phyloP scores from a whole-genome alignment of 768 basidiomycete genomes.

The Roridomyces roridus region DNA sequence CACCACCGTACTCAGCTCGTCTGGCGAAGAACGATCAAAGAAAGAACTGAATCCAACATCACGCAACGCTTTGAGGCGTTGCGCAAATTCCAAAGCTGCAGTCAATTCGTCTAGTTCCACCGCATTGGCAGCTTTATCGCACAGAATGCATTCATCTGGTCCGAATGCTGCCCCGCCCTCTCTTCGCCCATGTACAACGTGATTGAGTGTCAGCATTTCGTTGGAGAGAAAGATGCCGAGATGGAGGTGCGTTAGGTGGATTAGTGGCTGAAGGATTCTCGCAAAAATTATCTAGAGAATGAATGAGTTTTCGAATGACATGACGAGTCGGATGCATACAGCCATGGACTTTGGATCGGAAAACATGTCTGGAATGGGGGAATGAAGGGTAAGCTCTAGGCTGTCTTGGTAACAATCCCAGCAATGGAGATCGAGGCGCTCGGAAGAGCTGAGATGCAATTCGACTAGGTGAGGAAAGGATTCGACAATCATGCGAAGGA shows the following conservation, averaged over 20 bases:
- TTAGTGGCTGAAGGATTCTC: constrained; percentile 50
- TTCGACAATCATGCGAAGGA: constrained; percentile 54
- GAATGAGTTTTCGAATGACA: neutral
- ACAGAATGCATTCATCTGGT: constrained; percentile 43
- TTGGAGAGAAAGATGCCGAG: constrained; percentile 71
- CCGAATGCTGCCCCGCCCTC: constrained; percentile 30
- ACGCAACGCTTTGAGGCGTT: constrained; percentile 47
- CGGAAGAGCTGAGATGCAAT: constrained; percentile 65
- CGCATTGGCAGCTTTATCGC: constrained; percentile 32
- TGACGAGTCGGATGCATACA: constrained; percentile 45
- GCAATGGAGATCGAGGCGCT: constrained; percentile 62
- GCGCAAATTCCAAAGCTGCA: constrained; percentile 52
- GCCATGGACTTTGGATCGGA: constrained; percentile 48
- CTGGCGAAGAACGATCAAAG: constrained; percentile 34
- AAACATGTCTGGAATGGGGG: constrained; percentile 64
- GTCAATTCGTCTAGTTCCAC: constrained; percentile 53
- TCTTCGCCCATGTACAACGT: constrained; percentile 48
- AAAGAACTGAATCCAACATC: constrained; percentile 61
- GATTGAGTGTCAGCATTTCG: constrained; percentile 52
- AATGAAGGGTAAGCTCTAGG: constrained; percentile 58
- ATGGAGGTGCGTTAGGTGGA: constrained; percentile 54
- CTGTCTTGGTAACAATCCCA: constrained; percentile 71
- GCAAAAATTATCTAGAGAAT: constrained; percentile 47
- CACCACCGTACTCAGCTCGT: constrained; percentile 39
- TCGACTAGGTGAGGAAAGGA: constrained; percentile 51